Conservation (phyloP, 805 yeast species). For the Kodamaea neixiangensis region DNA sequence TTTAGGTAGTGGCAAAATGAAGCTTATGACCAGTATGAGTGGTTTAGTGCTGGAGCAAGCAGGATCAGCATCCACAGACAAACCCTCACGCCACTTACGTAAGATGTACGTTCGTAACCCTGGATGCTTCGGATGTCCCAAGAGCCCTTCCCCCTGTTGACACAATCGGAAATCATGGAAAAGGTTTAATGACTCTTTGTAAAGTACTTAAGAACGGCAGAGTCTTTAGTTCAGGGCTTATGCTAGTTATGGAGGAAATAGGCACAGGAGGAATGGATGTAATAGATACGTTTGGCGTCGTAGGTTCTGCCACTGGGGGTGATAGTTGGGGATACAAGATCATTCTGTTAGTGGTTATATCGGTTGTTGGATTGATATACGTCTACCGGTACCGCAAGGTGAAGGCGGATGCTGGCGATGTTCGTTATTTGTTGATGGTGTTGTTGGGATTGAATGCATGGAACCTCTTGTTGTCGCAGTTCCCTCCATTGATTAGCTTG, state of each 20-base stretch:
- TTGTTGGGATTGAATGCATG: not conserved
- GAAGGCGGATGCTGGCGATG: not conserved
- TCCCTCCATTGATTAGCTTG: not conserved
- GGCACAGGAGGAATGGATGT: not conserved
- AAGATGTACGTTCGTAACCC: not conserved
- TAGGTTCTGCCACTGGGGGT: not conserved
- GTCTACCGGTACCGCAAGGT: conserved; percentile 1
- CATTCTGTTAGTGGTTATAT: not conserved
- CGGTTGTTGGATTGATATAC: not conserved
- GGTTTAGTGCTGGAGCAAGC: too few relatives aligned
- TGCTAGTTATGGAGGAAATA: not conserved
- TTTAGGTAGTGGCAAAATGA: too few relatives aligned
- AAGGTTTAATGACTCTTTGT: not conserved
- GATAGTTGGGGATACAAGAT: not conserved
- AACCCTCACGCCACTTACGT: not conserved
- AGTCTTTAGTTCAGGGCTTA: not conserved
- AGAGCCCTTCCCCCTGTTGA: conserved; percentile 6
- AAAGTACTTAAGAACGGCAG: not conserved
- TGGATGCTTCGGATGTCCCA: conserved; percentile 6
- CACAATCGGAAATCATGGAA: not conserved
- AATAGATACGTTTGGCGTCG: not conserved
- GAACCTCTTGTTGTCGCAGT: not conserved
- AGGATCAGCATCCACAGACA: too few relatives aligned
- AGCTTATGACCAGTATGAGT: too few relatives aligned
- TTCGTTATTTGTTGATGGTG: not conserved